Evolutionary conservation across 2,329 filamentous ascomycete genomes (phyloP).

Genomic region (Huntiella moniliformis): DNA sequence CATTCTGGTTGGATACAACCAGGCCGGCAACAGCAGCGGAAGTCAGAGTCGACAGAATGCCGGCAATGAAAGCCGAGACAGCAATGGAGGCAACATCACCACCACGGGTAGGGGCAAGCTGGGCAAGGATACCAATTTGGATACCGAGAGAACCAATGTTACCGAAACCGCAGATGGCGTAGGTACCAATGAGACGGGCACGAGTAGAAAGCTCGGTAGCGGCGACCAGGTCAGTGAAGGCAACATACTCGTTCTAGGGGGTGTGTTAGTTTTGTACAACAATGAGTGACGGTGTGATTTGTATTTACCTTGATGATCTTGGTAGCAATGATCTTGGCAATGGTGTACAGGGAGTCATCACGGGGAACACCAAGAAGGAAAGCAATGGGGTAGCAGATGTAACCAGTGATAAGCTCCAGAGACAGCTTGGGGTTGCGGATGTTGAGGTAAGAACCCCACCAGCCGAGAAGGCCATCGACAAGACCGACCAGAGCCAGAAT

Average conservation of each 20-base stretch:
- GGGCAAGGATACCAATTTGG: slow-evolving; percentile 72
- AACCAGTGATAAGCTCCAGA: slow-evolving; percentile 57
- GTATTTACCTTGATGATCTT: slow-evolving; percentile 51
- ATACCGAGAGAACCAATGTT: slow-evolving; percentile 79
- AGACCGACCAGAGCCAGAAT: slow-evolving; percentile 63
- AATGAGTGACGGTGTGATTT: not conserved
- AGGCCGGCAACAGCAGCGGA: slow-evolving; percentile 63
- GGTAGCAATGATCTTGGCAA: slow-evolving; percentile 60
- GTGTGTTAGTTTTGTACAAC: not conserved
- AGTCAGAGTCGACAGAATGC: slow-evolving; percentile 61
- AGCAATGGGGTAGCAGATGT: slow-evolving; percentile 58
- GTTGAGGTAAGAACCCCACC: slow-evolving; percentile 67
- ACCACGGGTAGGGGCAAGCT: slow-evolving; percentile 55
- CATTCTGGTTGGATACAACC: slow-evolving; percentile 37
- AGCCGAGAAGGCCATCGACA: slow-evolving; percentile 57
- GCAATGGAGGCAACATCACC: slow-evolving; percentile 62
- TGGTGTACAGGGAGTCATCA: slow-evolving; percentile 45
- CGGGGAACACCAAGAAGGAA: slow-evolving; percentile 67
- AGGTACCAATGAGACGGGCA: slow-evolving; percentile 65
- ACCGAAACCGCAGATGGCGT: slow-evolving; percentile 66
- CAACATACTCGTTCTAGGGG: slow-evolving; percentile 57
- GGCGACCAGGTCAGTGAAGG: slow-evolving; percentile 45
- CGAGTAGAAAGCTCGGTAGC: slow-evolving; percentile 39
- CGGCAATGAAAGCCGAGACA: slow-evolving; percentile 57
- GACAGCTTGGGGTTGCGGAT: slow-evolving; percentile 44